phyloP scores from a whole-genome alignment of 2,329 filamentous ascomycete species.

The Xylariales sp. region DNA sequence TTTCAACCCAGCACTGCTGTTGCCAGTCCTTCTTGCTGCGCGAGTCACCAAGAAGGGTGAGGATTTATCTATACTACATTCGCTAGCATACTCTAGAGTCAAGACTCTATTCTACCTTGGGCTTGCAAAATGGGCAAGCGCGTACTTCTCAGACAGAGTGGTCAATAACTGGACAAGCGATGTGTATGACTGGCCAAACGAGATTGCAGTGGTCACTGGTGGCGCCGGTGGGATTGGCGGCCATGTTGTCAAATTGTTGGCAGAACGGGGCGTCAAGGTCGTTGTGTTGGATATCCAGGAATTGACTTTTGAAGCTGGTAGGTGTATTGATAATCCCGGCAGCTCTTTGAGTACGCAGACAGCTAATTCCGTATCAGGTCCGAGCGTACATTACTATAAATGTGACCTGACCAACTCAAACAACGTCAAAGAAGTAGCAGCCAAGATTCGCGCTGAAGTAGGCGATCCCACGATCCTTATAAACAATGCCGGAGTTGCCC shows the following conservation, averaged over 20 bases:
- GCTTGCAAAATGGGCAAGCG: conserved; percentile 42
- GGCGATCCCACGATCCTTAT: conserved; percentile 32
- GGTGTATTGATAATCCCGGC: conserved; percentile 16
- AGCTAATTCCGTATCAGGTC: too few species aligned
- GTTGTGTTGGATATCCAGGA: conserved; percentile 67
- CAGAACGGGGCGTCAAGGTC: conserved; percentile 59
- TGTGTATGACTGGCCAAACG: conserved; percentile 60
- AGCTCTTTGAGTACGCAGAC: too few species aligned
- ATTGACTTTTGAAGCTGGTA: conserved; percentile 21
- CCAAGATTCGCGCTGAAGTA: conserved; percentile 33
- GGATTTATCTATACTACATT: conserved; percentile 48
- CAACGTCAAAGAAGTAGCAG: conserved; percentile 37
- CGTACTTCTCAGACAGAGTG: conserved; percentile 45
- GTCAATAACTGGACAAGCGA: conserved; percentile 47
- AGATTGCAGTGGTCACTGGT: conserved; percentile 71
- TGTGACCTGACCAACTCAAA: conserved; percentile 63
- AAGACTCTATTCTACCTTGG: conserved; percentile 50
- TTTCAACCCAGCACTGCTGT: conserved; percentile 59
- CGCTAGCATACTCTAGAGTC: conserved; percentile 46
- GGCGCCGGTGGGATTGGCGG: conserved; percentile 71
- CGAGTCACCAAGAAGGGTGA: conserved; percentile 60
- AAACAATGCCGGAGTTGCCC: conserved; percentile 36
- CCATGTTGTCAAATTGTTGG: conserved; percentile 60
- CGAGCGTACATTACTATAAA: conserved; percentile 56
- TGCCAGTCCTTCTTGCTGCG: conserved; percentile 59